Evolutionary conservation across 2,329 filamentous ascomycete species (phyloP), one percentile per base, ranked within the genome.

Genomic region (Teratosphaeria destructans): DNA sequence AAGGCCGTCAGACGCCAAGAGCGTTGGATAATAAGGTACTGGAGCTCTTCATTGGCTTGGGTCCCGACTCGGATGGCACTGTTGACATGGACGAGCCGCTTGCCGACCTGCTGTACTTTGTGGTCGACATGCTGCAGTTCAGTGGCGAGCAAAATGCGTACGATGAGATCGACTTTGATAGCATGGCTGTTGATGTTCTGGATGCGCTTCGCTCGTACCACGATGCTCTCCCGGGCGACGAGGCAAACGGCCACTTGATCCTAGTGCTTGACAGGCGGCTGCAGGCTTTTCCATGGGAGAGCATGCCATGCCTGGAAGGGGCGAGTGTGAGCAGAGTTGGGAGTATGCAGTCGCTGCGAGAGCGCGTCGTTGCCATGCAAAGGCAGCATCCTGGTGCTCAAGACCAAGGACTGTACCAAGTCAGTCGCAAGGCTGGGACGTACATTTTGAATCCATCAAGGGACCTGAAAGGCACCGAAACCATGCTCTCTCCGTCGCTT

Each of bases 91-190:
- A 97, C 63, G 93, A 97, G 68, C 85, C 87, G 0, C 77, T 99
- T n/a, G 90, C 87, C 65, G 94, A 99, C 71, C 78, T 99, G 32
- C 82, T 99, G 3, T 97, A 96, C 75, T 97, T 97, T 71, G 89
- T 97, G 1, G 87, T 99, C 5, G 94, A 99, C 68, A 92, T 97
- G 57, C 79, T 99, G 2, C 94, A 97, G 71, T 97, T 99, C 73
- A 90, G 96, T 66, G 94, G 94, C 16, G 95, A 99, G 75, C 84
- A 86, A 55, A 99, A 97, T 70, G 94, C 95, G 0, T 96, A 96
- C 74, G 94, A 99, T 67, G 94, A 99, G 75, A 89, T 99, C 63
- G 93, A 97, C 73, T 95, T 97, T 70, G 94, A 99, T 66, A 77
- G 81, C 54, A 95, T 99, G 84, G 85, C 92, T 5, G 81, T 97